Evolutionary conservation across 176 grass and related monocot genomes (phyloP), one percentile per base, ranked within the genome.

Genomic region (Ananas comosus): DNA sequence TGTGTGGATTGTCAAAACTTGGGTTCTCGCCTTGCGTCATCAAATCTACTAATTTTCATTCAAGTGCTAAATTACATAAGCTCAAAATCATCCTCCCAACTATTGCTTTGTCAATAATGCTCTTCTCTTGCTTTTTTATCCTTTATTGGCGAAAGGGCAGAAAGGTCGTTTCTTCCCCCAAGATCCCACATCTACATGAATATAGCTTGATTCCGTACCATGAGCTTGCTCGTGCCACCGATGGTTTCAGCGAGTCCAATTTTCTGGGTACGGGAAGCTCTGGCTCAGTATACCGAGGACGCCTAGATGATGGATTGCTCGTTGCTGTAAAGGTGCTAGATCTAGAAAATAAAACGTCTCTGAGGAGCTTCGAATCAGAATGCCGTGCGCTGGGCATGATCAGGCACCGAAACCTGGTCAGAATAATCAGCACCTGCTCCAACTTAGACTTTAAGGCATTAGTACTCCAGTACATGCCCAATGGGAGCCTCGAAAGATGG

Each of bases 371-470:
- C 63, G 76, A 79, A 48, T 19, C 67, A 13, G 76, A 79, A 68
- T 79, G 76, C 11, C 4, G 11, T 50, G 67, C 14, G 6, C 12
- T 79, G 52, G 51, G 67, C 51, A 70, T 70, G 12, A 29, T 79
- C 23, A 56, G 67, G 51, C 76, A 79, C 27, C 52, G 67, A 22
- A 79, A 64, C 58, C 76, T 71, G 10, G 51, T 79, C 19, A 71
- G 42, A 22, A 69, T 79, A 2, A 79, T 79, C n/a, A 79, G 67
- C 22, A 24, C 76, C n/a, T 79, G 53, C 67, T 71, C 76, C 49
- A 79, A 79, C 76, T 63, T 79, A 51, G 67, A 79, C 16, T 71
- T 71, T 7, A 79, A 79, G 54, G 76, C 76, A 0, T 50, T 79
- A 48, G 33, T 71, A 3, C 65, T 79, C 29, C 76, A 79, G 64